Evolutionary conservation across 768 basidiomycete species (phyloP).

Genomic region (Pisolithus microcarpus): DNA sequence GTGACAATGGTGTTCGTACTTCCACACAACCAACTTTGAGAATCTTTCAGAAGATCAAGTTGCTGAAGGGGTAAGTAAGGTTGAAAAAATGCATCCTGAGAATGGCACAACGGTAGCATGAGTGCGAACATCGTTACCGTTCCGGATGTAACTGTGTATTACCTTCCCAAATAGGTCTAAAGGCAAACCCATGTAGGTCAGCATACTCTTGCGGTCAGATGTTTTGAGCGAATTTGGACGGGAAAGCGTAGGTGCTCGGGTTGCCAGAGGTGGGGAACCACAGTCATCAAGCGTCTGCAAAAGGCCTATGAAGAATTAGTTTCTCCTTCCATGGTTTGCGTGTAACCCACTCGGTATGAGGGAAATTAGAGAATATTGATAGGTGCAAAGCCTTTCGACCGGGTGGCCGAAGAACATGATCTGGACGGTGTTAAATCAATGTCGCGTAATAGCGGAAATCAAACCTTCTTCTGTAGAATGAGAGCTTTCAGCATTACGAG

Average conservation of each 20-base stretch:
- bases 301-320: conserved; percentile 45
- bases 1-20: conserved; percentile 95
- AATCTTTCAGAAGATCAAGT: conserved; percentile 76
- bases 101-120: not conserved
- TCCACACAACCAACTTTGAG: conserved; percentile 84
- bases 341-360: conserved; percentile 66
- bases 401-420: conserved; percentile 97
- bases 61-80: conserved; percentile 96
- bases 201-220: conserved; percentile 84
- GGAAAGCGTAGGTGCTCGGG: conserved; percentile 52
- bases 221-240: conserved; percentile 78
- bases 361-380: conserved; percentile 95
- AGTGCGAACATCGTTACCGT: not conserved
- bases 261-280: conserved; percentile 74
- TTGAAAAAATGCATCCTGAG: conserved; percentile 90
- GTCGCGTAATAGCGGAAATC: conserved; percentile 8
- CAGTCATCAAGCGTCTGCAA: conserved; percentile 87
- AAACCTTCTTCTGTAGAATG: conserved; percentile 86
- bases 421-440: conserved; percentile 33
- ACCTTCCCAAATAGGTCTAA: conserved; percentile 91
- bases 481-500: conserved; percentile 91
- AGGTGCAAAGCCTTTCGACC: conserved; percentile 92
- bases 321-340: not conserved
- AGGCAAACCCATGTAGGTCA: conserved; percentile 90
- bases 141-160: not conserved